Base-by-base conservation (phyloP, 768 basidiomycete genomes). In the Collybia sordida region DNA sequence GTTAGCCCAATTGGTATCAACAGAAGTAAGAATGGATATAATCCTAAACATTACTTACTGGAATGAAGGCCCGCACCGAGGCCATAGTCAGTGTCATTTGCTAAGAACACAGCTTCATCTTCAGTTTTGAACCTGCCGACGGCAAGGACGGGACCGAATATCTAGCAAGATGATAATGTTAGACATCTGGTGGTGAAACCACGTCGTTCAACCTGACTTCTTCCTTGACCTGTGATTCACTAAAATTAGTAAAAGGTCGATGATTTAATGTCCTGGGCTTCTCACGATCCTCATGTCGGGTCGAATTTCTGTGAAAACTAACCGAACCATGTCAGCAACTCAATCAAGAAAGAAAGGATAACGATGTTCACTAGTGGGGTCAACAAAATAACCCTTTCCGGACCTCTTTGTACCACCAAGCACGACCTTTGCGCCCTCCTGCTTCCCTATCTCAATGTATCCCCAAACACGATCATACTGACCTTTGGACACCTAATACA, bases 121-220 rank as follows among this genome's bases (percentile, higher is more conserved):
- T 97, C 95, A 6, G 88, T 86, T 56, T 80, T 82, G 72, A 98
- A 98, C 56, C 75, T 82, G 37, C 85, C 86, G 37, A 98, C 81
- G 21, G 83, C 79, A 35, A 95, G 79, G 2, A 98, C 95, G 22
- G 96, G 96, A 7, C 96, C 96, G 65, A 98, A 98, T 57, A 97
- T 97, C 85, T 95, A 51, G 49, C 23, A 47, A 36, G 46, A 47
- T 40, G 36, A 25, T 46, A 45, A 27, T 42, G 27, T 51, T 36
- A 51, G 40, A 17, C 36, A 43, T 14, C 14, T n/a, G 36, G 7
- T 1, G 25, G n/a, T 46, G 31, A 27, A 17, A 18, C 6, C 28
- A 25, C n/a, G 44, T 17, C 15, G 35, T 49, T 23, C 22, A 48
- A 23, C 43, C 64, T 61, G 63, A 77, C 85, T 76, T 91, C 89